Evolutionary conservation across 306 rosid genomes (phyloP), one percentile per base, ranked within the genome.

Genomic region (Abrus precatorius): DNA sequence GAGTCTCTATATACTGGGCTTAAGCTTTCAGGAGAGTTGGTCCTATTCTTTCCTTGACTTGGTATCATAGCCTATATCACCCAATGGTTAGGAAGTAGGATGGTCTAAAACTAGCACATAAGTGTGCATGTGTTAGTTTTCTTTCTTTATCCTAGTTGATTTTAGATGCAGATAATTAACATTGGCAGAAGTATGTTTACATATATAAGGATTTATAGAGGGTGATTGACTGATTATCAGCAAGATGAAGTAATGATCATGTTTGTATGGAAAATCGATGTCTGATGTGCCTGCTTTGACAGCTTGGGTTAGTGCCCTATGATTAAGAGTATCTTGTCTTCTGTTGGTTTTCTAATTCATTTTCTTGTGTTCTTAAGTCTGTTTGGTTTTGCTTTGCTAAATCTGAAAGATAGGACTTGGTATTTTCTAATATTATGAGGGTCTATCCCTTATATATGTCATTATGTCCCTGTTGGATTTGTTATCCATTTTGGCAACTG

Each of bases 401-500:
- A 27, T 12, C 47, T 76, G 52, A 13, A 61, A 59, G 44, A 59
- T 59, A 49, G 41, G 27, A 32, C 41, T 27, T 56, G 27, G 54
- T 10, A 73, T 55, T 33, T 73, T 28, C 27, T 52, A 52, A 12
- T 52, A 49, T 2, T 14, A 12, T n/a, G 56, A 52, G 56, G 56
- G 2, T 47, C 52, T 47, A 47, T 1, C 12, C 9, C 27, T 3
- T n/a, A 0, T 52, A 52, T 13, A 13, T 52, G 56, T 52, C 56
- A 52, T 52, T 13, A 47, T 9, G 52, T 9, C 52, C 52, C n/a
- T 1, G 2, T 10, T 47, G 2, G 52, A 2, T 47, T 47, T 47
- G 40, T 27, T 52, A 65, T 32, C 54, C 70, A n/a, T 28, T 36
- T 44, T 36, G 29, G 59, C 33, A 10, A 70, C 72, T 80, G 57